A percentile compares a stretch with the other conserved stretches of the same genome.
Evolutionary conservation across 306 rosid species (phyloP).

Genomic region (Pachyrhizus erosus): DNA sequence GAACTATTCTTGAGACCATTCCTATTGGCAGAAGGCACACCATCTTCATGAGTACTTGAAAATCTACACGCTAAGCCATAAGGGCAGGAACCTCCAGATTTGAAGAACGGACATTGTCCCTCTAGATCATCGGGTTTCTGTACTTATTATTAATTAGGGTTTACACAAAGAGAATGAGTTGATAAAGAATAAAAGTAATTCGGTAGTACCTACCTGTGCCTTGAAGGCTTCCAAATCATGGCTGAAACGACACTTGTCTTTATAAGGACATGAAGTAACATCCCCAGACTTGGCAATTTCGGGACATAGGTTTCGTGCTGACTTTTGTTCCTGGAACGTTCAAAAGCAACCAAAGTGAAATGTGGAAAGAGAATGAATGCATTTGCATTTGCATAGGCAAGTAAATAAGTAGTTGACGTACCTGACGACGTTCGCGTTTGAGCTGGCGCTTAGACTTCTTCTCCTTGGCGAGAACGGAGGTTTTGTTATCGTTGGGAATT

Average conservation of each 20-base stretch:
- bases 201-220: conserved; percentile 60
- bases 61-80: conserved; percentile 86
- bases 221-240: conserved; percentile 80
- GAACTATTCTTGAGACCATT: conserved; percentile 52
- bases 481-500: conserved; percentile 34
- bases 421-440: conserved; percentile 96
- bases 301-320: conserved; percentile 69
- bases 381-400: not conserved
- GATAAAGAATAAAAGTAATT: not conserved
- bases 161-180: not conserved
- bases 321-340: conserved; percentile 68
- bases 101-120: conserved; percentile 82
- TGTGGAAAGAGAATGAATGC: not conserved
- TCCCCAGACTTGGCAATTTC: conserved; percentile 76
- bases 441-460: conserved; percentile 95
- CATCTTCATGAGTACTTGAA: conserved; percentile 65
- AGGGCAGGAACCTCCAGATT: conserved; percentile 65
- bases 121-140: conserved; percentile 86
- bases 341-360: too few relatives aligned
- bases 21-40: conserved; percentile 38
- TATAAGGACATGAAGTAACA: conserved; percentile 69
- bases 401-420: not conserved
- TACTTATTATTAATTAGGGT: conserved; percentile 30
- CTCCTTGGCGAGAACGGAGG: conserved; percentile 61
- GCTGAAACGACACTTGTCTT: conserved; percentile 86